Base-by-base conservation (phyloP, 495 filamentous ascomycete genomes). In the Margaritispora aquatica region DNA sequence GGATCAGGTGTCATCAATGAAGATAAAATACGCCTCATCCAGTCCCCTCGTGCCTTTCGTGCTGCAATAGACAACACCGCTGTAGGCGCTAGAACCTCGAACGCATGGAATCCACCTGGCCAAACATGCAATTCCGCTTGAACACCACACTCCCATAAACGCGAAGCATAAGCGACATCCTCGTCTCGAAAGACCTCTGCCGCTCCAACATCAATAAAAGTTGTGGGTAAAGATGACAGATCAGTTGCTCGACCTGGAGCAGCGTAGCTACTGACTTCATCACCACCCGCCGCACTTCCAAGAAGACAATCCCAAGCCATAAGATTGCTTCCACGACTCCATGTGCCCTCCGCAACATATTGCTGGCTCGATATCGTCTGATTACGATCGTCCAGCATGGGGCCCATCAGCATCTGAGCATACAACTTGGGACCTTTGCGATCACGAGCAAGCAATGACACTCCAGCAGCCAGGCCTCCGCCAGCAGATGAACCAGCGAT, bases 121-220 rank as follows among this genome's bases (percentile, higher is more conserved):
- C 77, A 82, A 27, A 82, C 64, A 64, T 80, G 77, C 22, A 82
- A 66, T 61, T 84, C 79, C 1, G 75, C 71, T 2, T 68, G 60
- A 2, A 76, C 73, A 23, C 72, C 75, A 20, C 60, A 63, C 52
- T 41, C 62, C 56, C 69, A 71, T 34, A 82, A 54, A 44, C 26
- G 59, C 9, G 59, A 59, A 17, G 72, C 79, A 65, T 70, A 80
- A 8, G 59, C 70, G 2, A 78, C 34, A 48, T 62, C 59, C 63
- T 80, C 75, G 38, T 78, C 75, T 8, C 70, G 65, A 58, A 81
- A 78, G 17, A 75, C 23, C 55, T 76, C 75, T 51, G 74, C 60
- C 5, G 58, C 55, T 3, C 75, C 73, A 10, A 70, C 65, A 23
- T 75, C 72, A 17, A 78, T 63, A 41, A 62, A 75, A 0, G 71